Evolutionary conservation across 495 filamentous ascomycete genomes (phyloP).

Genomic region (Penicillium silybi): DNA sequence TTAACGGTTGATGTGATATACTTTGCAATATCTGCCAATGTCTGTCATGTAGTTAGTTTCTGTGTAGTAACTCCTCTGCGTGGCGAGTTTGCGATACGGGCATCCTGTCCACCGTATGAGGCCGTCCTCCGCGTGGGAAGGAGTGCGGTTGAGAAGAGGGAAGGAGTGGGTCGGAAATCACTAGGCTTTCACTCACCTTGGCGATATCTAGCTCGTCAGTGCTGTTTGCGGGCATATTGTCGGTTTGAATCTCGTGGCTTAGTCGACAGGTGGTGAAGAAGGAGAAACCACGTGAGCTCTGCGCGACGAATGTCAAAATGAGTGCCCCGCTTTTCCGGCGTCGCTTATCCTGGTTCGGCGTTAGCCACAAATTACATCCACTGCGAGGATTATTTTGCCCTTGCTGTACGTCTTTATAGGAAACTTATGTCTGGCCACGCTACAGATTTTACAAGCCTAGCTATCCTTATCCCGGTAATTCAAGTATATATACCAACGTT

Average conservation of each 20-base stretch:
- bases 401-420: no score
- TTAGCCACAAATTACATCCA: no score
- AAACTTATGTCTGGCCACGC: no score
- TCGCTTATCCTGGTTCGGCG: no score
- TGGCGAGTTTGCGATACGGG: neutral
- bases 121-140: neutral
- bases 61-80: neutral
- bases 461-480: no score
- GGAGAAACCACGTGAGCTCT: neutral
- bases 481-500: no score
- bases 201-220: slow-evolving; percentile 1
- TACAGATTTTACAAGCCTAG: no score
- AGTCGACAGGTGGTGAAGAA: neutral
- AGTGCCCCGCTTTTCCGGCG: neutral
- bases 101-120: neutral
- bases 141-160: neutral
- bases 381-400: no score
- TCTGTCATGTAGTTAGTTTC: neutral
- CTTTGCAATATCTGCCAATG: slow-evolving; percentile 7
- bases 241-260: neutral
- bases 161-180: neutral
- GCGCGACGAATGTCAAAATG: neutral
- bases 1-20: neutral
- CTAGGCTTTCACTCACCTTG: neutral
- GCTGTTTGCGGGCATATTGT: neutral